Conservation (phyloP, 192 early-diverging fungal species). For the Mortierella alpina region DNA sequence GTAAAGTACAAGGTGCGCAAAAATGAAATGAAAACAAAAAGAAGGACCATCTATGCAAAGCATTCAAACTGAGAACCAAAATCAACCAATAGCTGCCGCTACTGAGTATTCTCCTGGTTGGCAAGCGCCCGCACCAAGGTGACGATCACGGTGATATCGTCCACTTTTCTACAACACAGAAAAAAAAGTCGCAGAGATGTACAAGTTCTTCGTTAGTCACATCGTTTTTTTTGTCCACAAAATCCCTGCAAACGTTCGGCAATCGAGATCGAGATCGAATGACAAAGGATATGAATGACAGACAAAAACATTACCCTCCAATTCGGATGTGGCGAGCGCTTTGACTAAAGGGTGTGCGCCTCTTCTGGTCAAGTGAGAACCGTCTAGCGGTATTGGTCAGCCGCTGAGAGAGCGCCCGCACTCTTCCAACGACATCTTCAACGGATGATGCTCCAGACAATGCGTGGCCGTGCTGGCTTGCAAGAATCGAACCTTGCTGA, state of each 20-base stretch:
- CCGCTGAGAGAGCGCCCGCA: conserved; percentile 58
- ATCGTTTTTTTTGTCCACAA: no score
- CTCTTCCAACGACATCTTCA: conserved; percentile 52
- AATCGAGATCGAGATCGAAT: not conserved
- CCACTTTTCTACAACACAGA: conserved; percentile 57
- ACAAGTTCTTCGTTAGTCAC: not conserved
- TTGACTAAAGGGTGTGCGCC: conserved; percentile 62
- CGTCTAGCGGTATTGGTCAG: conserved; percentile 65
- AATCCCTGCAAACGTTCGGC: not conserved
- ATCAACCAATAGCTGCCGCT: not conserved
- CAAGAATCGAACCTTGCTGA: not conserved
- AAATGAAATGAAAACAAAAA: not conserved
- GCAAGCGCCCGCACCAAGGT: conserved; percentile 54
- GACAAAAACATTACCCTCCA: conserved; percentile 50
- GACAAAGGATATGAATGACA: not conserved
- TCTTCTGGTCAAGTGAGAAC: conserved; percentile 60
- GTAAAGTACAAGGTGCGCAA: not conserved
- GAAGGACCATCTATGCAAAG: not conserved
- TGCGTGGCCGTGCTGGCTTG: no score
- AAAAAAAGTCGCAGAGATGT: conserved; percentile 3
- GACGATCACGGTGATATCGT: conserved; percentile 69
- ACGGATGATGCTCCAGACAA: conserved; percentile 1
- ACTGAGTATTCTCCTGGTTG: conserved; percentile 15
- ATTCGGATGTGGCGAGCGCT: conserved; percentile 58
- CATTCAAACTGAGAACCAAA: not conserved